Evolutionary conservation across 192 early-diverging fungal species (phyloP).

Genomic region (Phlyctochytrium planicorne): DNA sequence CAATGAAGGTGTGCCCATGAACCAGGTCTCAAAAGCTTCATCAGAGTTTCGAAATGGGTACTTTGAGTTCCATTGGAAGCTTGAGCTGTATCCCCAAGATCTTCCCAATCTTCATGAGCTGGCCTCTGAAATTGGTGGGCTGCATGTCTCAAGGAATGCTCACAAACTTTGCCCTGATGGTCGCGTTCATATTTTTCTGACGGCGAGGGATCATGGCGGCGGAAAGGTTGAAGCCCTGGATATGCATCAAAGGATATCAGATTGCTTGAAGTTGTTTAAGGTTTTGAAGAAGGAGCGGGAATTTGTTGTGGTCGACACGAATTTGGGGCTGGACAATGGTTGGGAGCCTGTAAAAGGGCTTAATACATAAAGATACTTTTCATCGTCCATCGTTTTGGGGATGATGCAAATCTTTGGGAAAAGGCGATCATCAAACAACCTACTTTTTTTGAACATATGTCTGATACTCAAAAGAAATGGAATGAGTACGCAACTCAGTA

Average conservation of each 20-base stretch:
- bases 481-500: slow-evolving; percentile 6
- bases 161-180: background rate
- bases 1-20: background rate
- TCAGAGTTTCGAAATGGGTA: background rate
- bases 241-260: background rate
- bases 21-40: background rate
- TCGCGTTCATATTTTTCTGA: background rate
- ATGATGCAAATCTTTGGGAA: no score
- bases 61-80: slow-evolving; percentile 6
- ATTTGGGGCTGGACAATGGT: background rate
- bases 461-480: no score
- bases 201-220: background rate
- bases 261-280: background rate
- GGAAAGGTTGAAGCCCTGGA: background rate
- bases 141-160: slow-evolving; percentile 1
- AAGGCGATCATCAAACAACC: no score
- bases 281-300: background rate
- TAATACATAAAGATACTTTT: no score
- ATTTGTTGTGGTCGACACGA: slow-evolving; percentile 1
- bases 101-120: background rate
- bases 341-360: no score
- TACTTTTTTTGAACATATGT: no score
- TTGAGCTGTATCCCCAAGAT: background rate
- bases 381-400: no score
- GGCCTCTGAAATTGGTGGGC: background rate